These are phyloP conservation scores for Moringa oleifera DNA, from an alignment of 345 rosid species.

Conservation along the genomic window DNA sequence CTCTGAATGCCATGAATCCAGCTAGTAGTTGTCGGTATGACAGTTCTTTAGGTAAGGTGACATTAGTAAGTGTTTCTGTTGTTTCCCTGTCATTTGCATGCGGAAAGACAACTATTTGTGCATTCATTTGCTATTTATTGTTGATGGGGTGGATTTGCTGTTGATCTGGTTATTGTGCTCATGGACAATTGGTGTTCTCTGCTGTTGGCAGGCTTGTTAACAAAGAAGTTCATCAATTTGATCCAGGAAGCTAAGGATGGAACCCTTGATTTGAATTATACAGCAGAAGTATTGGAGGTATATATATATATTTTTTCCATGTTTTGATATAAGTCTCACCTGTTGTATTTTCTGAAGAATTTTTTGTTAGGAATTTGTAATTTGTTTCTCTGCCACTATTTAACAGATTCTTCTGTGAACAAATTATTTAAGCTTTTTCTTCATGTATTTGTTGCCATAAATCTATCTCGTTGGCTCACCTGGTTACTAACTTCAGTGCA, in stretches of 20 bases:
- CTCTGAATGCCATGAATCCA: constrained; percentile 25
- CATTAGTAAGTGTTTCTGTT: neutral
- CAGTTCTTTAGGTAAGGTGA: constrained; percentile 56
- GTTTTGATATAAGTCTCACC: neutral
- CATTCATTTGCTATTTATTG: neutral
- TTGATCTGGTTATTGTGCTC: constrained; percentile 2
- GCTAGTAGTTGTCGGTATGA: constrained; percentile 56
- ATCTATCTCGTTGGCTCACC: neutral
- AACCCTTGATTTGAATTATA: constrained; percentile 63
- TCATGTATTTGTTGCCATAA: neutral
- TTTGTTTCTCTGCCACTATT: neutral
- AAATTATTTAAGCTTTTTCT: neutral
- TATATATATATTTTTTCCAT: constrained; percentile 1
- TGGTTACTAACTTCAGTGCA: neutral
- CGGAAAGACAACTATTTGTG: neutral
- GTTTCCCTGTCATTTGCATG: constrained; percentile 1
- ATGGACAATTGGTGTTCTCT: neutral
- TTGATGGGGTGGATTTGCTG: neutral
- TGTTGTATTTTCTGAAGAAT: neutral
- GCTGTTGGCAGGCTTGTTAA: constrained; percentile 48
- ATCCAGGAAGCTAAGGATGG: constrained; percentile 69
- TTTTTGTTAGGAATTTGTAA: neutral
- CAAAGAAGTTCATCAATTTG: constrained; percentile 61
- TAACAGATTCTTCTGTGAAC: no score
- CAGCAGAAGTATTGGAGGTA: constrained; percentile 73